These are phyloP conservation scores for Candolleomyces eurysporus DNA, from an alignment of 768 basidiomycete species.

Conservation along the genomic window DNA sequence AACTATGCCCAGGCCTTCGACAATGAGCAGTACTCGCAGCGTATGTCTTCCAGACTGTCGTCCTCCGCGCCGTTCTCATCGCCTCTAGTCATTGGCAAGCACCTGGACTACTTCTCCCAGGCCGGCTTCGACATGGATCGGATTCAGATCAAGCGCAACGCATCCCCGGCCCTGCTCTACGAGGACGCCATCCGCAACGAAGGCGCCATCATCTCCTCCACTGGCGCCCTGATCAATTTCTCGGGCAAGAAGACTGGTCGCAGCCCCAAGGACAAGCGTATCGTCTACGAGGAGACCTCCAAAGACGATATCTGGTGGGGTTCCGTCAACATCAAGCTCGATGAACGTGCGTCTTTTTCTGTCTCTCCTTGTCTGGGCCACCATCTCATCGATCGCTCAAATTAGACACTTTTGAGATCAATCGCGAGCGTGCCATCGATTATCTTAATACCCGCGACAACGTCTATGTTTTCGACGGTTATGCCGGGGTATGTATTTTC, in stretches of 20 bases:
- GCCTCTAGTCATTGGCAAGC: conserved; percentile 78
- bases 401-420: conserved; percentile 97
- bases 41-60: conserved; percentile 38
- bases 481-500: conserved; percentile 64
- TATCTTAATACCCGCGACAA: conserved; percentile 98
- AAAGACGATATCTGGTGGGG: conserved; percentile 99
- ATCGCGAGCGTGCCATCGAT: conserved; percentile 98
- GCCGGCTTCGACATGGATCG: conserved; percentile 99
- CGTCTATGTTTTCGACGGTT: conserved; percentile 97
- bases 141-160: conserved; percentile 94
- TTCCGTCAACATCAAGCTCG: conserved; percentile 98
- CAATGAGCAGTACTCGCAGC: conserved; percentile 54
- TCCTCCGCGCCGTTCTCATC: conserved; percentile 2
- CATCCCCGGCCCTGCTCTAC: conserved; percentile 85
- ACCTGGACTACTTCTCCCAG: conserved; percentile 96
- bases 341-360: conserved; percentile 65
- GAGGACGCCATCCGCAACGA: conserved; percentile 99
- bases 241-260: conserved; percentile 99
- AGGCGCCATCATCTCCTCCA: conserved; percentile 95
- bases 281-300: conserved; percentile 94
- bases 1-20: conserved; percentile 77
- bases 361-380: conserved; percentile 1
- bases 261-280: conserved; percentile 98
- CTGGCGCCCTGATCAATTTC: conserved; percentile 98
- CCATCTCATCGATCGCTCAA: conserved; percentile 6